These are phyloP conservation scores for Rhypophila decipiens DNA, from an alignment of 495 filamentous ascomycete species.

Conservation along the genomic window DNA sequence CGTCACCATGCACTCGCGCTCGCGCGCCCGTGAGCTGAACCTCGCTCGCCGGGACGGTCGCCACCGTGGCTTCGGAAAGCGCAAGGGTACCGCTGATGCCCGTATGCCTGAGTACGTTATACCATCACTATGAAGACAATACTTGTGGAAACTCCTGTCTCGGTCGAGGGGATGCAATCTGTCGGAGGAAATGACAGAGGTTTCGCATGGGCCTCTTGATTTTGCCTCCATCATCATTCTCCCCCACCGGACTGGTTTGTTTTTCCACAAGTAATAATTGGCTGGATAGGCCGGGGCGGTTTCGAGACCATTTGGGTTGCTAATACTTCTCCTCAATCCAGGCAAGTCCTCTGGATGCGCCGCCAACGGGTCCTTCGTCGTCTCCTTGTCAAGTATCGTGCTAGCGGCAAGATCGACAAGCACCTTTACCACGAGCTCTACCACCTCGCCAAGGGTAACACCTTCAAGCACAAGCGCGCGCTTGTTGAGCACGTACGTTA, in stretches of 20 bases:
- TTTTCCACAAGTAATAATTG: not conserved
- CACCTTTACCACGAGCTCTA: conserved; percentile 99
- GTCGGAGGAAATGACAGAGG: conserved; percentile 1
- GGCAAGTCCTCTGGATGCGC: conserved; percentile 98
- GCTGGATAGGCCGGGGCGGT: not conserved
- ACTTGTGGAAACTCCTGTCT: not conserved
- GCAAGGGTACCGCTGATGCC: conserved; percentile 99
- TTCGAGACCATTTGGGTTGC: conserved; percentile 2
- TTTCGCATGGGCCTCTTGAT: no score
- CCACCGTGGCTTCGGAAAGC: conserved; percentile 99
- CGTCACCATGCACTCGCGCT: conserved; percentile 98
- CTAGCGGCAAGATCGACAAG: conserved; percentile 99
- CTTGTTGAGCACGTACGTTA: conserved; percentile 97
- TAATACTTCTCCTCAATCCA: conserved; percentile 35
- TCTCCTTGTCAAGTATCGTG: conserved; percentile 98
- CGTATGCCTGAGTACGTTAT: conserved; percentile 91
- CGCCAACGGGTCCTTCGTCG: conserved; percentile 98
- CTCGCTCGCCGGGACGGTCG: conserved; percentile 85
- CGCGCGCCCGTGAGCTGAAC: conserved; percentile 85
- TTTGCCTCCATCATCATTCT: no score
- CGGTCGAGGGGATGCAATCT: not conserved
- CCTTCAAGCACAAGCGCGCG: conserved; percentile 99
- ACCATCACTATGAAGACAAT: conserved; percentile 1
- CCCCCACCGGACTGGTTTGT: no score
- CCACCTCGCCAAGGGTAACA: conserved; percentile 99